These are phyloP conservation scores for Leptodontidium sp. DNA, from an alignment of 2,329 filamentous ascomycete species.

Conservation along the genomic window DNA sequence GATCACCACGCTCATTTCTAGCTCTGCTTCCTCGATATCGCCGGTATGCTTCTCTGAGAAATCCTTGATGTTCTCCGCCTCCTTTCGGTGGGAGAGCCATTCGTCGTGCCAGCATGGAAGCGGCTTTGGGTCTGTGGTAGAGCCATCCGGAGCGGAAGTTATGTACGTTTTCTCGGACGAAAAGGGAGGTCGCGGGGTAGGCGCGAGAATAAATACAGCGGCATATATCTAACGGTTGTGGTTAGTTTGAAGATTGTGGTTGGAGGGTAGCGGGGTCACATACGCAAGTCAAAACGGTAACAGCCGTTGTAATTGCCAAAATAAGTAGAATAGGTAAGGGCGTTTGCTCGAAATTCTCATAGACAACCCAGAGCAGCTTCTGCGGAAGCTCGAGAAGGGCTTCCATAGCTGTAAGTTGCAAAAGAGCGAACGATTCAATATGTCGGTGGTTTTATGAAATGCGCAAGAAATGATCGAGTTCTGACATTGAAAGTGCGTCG, in stretches of 20 bases:
- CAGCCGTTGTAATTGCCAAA: slow-evolving; percentile 25
- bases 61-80: slow-evolving; percentile 50
- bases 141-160: slow-evolving; percentile 74
- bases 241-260: background rate
- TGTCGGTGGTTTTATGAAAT: slow-evolving; percentile 12
- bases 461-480: slow-evolving; percentile 16
- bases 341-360: slow-evolving; percentile 24
- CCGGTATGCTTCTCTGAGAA: slow-evolving; percentile 52
- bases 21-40: slow-evolving; percentile 74
- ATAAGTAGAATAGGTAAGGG: slow-evolving; percentile 28
- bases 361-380: slow-evolving; percentile 24
- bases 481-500: slow-evolving; percentile 27
- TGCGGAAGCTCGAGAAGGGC: slow-evolving; percentile 30
- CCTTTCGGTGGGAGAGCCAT: slow-evolving; percentile 69
- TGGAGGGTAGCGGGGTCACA: background rate
- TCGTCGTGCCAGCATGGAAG: slow-evolving; percentile 90
- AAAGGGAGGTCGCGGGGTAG: slow-evolving; percentile 76
- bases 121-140: slow-evolving; percentile 59
- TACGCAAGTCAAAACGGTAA: slow-evolving; percentile 28
- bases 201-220: slow-evolving; percentile 78
- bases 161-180: slow-evolving; percentile 86
- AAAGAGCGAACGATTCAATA: background rate
- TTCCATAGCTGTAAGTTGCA: slow-evolving; percentile 27
- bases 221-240: slow-evolving; percentile 64
- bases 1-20: slow-evolving; percentile 92